Evolutionary conservation across 331 rosid genomes (phyloP).

Genomic region (Acacia pycnantha): DNA sequence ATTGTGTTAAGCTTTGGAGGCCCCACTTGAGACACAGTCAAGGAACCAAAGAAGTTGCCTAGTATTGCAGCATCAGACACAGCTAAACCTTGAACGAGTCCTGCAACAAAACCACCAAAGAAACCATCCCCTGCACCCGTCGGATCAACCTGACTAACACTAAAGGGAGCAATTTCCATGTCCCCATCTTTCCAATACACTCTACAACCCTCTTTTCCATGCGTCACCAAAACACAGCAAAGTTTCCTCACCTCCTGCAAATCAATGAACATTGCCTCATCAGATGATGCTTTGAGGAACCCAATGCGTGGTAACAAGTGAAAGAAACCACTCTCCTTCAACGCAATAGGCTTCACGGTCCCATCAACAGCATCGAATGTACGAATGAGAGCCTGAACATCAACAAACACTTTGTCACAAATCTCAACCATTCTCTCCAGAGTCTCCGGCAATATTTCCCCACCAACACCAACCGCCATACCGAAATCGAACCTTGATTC

Average conservation of each 20-base stretch:
- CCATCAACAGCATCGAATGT: background rate
- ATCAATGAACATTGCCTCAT: background rate
- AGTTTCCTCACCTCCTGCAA: background rate
- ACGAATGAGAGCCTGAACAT: constrained; percentile 3
- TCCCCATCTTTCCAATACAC: constrained; percentile 1
- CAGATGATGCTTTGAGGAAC: background rate
- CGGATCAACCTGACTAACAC: background rate
- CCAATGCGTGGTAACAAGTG: background rate
- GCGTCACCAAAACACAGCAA: background rate
- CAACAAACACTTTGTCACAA: constrained; percentile 3
- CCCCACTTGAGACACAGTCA: background rate
- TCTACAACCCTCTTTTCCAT: background rate
- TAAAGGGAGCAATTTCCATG: background rate
- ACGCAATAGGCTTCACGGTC: background rate
- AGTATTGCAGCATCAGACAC: background rate
- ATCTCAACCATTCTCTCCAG: background rate
- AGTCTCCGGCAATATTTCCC: background rate
- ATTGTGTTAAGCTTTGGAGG: background rate
- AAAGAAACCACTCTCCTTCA: constrained; percentile 6
- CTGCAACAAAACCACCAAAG: background rate
- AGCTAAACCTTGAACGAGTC: background rate
- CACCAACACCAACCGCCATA: background rate
- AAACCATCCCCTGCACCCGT: background rate
- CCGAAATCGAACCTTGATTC: background rate
- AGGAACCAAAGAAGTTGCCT: background rate